Evolutionary conservation across 1,139 yeast genomes (phyloP).

Genomic region (Groenewaldozyma sp.): DNA sequence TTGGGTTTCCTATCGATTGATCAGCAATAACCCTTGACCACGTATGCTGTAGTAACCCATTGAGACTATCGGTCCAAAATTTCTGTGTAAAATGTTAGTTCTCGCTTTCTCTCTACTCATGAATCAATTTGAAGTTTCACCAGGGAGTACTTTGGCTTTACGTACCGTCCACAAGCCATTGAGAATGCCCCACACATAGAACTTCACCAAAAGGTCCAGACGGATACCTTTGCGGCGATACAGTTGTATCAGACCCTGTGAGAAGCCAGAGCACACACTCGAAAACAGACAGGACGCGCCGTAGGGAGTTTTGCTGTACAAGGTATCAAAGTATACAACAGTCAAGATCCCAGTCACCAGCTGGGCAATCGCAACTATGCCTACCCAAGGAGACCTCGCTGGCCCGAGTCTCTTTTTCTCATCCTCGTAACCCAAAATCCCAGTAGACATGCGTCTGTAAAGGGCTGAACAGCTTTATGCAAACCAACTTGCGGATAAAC

Average conservation of each 20-base stretch:
- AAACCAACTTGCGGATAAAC: too few relatives aligned
- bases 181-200: constrained; percentile 31
- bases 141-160: neutral
- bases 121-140: neutral
- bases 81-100: constrained; percentile 15
- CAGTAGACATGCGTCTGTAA: neutral
- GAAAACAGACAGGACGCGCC: constrained; percentile 30
- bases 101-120: neutral
- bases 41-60: constrained; percentile 16
- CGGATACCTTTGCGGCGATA: constrained; percentile 15
- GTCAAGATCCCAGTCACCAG: constrained; percentile 10
- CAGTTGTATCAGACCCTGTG: constrained; percentile 29
- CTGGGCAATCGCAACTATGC: constrained; percentile 9
- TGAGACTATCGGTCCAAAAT: constrained; percentile 30
- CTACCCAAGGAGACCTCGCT: neutral
- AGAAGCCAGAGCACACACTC: constrained; percentile 26
- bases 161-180: constrained; percentile 31
- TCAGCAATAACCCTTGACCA: constrained; percentile 25
- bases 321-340: constrained; percentile 16
- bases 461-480: constrained; percentile 19
- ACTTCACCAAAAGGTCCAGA: constrained; percentile 21
- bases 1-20: constrained; percentile 29
- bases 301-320: constrained; percentile 20
- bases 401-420: constrained; percentile 1
- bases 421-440: neutral